These are phyloP conservation scores for Blastomyces percursus DNA, from an alignment of 2,329 filamentous ascomycete species.

Conservation along the genomic window DNA sequence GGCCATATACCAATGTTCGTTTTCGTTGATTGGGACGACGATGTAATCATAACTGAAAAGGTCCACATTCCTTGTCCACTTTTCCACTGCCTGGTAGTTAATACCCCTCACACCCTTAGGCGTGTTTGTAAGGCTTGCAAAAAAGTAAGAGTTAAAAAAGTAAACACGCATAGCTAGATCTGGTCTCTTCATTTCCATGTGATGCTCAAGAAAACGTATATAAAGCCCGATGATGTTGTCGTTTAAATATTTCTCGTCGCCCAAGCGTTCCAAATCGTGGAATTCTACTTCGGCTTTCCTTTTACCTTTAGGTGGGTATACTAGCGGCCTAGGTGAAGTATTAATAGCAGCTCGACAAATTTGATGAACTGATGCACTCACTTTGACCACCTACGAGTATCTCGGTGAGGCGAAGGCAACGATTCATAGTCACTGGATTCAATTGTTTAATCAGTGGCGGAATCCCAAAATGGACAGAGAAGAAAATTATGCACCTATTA, in stretches of 20 bases:
- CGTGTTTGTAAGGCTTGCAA: constrained; percentile 57
- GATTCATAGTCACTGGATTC: constrained; percentile 5
- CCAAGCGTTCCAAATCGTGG: constrained; percentile 53
- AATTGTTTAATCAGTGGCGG: constrained; percentile 15
- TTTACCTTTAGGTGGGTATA: constrained; percentile 37
- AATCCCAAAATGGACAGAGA: background rate
- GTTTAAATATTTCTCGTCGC: constrained; percentile 79
- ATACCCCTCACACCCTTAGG: constrained; percentile 46
- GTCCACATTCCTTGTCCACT: constrained; percentile 80
- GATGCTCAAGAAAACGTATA: constrained; percentile 58
- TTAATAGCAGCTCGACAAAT: constrained; percentile 1
- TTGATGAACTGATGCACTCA: constrained; percentile 1
- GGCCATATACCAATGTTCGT: constrained; percentile 82
- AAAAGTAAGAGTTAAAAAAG: constrained; percentile 92
- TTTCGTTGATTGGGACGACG: constrained; percentile 82
- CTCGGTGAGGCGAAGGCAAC: background rate
- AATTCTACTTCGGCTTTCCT: constrained; percentile 37
- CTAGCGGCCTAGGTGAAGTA: constrained; percentile 25
- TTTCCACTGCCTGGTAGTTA: constrained; percentile 74
- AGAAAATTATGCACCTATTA: constrained; percentile 9
- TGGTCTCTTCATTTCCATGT: constrained; percentile 45
- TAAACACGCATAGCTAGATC: constrained; percentile 57
- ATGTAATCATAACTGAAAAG: constrained; percentile 80
- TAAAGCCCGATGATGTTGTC: constrained; percentile 90
- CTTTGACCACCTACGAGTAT: constrained; percentile 9